A percentile compares a stretch with the other conserved stretches of the same genome.
These are phyloP conservation scores for Mucuna pruriens DNA, from an alignment of 306 rosid genomes.

Conservation along the genomic window DNA sequence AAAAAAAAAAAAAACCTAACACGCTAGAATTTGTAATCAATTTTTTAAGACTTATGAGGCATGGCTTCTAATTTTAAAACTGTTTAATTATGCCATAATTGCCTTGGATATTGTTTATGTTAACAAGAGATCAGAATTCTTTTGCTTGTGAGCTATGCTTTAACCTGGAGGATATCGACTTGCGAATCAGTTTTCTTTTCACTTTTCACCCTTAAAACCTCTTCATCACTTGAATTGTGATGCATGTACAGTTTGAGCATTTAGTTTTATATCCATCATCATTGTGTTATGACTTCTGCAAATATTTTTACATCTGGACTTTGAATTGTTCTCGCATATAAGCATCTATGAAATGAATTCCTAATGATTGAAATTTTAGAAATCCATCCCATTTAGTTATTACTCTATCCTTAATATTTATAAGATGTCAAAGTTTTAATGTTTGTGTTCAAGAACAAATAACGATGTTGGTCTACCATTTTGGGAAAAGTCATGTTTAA, in stretches of 20 bases:
- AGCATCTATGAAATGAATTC: not conserved
- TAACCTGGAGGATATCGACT: not conserved
- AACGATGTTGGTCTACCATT: not conserved
- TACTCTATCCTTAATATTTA: not conserved
- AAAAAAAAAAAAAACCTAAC: not conserved
- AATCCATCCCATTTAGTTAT: not conserved
- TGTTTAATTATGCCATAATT: not conserved
- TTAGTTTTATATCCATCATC: not conserved
- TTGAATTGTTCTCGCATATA: conserved; percentile 24
- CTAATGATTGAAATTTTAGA: not conserved
- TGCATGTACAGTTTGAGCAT: not conserved
- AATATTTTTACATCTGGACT: not conserved
- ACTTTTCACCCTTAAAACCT: conserved; percentile 1
- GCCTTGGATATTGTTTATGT: not conserved
- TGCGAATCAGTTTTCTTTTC: not conserved
- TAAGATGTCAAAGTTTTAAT: not conserved
- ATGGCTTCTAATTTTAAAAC: not conserved
- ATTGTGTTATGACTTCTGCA: not conserved
- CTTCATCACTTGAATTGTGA: conserved; percentile 1
- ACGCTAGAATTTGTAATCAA: not conserved
- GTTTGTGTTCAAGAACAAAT: not conserved
- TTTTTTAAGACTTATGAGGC: not conserved
- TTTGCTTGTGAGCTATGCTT: not conserved
- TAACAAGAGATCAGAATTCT: not conserved
- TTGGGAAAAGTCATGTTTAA: not conserved